Base-by-base conservation (phyloP, 805 yeast genomes). In the Kluyveromyces starmeri region DNA sequence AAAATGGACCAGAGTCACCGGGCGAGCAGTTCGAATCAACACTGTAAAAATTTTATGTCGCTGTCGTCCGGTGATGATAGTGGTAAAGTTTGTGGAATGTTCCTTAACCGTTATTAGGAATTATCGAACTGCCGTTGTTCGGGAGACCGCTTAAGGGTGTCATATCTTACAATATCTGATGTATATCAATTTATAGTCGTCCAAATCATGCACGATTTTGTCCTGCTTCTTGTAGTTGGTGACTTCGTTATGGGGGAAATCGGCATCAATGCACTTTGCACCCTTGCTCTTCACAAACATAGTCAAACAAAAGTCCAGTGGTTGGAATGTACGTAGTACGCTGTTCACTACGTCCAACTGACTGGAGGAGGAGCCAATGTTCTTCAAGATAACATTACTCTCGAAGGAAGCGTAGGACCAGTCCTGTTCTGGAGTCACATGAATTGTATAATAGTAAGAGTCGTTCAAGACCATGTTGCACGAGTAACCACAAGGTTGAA, bases 381-480 rank as follows among this genome's bases (percentile, higher is more conserved):
- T 42, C 32, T 43, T 46, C 8, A 72, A 62, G 6, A 81, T 78
- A 26, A 77, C 83, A 56, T 84, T 89, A 14, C 96, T 77, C 56
- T 92, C 97, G 58, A 92, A 92, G 7, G 95, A 83, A 4, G 97
- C 97, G 59, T 89, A 89, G 4, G 96, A 84, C 85, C 94, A 89
- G 23, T 89, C 95, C 15, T 67, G 55, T 55, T 92, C 97, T 0
- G 97, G 97, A 0, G 98, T 92, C 27, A 92, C 83, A 55, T 92
- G 97, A 39, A 88, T 66, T 7, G 96, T 89, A 53, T 81, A 82
- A 55, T 78, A 81, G 51, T 74, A 75, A 46, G 71, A 68, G 27
- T 67, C 71, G 28, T 73, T 65, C 28, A 81, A 56, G 24, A 88
- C 65, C 13, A 94, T 78, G 58, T 89, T 89, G 28, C 96, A 83